Conservation (phyloP, 306 rosid genomes). For the Rosa chinensis region DNA sequence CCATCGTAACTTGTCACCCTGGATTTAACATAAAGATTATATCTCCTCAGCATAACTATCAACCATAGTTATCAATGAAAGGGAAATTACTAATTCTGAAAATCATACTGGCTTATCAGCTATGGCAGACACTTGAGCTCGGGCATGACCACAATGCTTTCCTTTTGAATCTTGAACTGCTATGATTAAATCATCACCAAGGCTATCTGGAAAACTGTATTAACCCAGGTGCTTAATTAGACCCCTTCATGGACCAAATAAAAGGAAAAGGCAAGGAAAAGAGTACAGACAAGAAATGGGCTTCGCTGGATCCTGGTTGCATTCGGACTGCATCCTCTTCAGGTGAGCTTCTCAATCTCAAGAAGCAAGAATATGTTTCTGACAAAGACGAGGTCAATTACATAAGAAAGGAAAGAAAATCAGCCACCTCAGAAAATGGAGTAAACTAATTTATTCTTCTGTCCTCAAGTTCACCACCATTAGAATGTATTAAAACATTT, state of each 20-base stretch:
- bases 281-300: conserved; percentile 32
- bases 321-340: conserved; percentile 30
- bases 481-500: not conserved
- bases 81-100: not conserved
- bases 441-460: not conserved
- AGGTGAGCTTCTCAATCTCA: conserved; percentile 39
- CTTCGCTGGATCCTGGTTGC: conserved; percentile 39
- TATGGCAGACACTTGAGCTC: conserved; percentile 36
- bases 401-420: not conserved
- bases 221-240: not conserved
- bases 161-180: conserved; percentile 38
- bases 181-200: conserved; percentile 30
- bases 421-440: too few species aligned
- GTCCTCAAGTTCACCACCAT: not conserved
- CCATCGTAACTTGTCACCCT: conserved; percentile 38
- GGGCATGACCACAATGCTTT: conserved; percentile 24
- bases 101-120: conserved; percentile 32
- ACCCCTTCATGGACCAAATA: not conserved
- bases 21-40: conserved; percentile 12
- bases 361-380: conserved; percentile 35
- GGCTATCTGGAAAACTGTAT: conserved; percentile 37
- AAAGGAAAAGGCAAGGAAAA: not conserved
- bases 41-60: not conserved
- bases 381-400: conserved; percentile 11
- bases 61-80: not conserved